phyloP scores from a whole-genome alignment of 2,329 filamentous ascomycete genomes.

The Penicillium corylophilum region DNA sequence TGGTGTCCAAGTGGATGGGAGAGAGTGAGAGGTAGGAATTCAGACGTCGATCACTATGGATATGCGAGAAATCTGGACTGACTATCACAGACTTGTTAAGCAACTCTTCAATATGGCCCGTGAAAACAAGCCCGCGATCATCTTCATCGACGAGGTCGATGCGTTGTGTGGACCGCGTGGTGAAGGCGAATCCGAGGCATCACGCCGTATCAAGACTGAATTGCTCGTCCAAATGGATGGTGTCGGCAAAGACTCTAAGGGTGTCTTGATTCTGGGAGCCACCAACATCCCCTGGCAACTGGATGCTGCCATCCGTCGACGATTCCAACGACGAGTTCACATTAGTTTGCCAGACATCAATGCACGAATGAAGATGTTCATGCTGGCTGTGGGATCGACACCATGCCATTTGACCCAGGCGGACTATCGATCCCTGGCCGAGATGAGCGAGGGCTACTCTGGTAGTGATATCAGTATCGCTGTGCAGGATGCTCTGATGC shows the following conservation, averaged over 20 bases:
- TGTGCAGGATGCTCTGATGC: slow-evolving; percentile 95
- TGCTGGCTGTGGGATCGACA: slow-evolving; percentile 88
- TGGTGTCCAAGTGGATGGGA: slow-evolving; percentile 99
- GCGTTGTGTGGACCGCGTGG: slow-evolving; percentile 88
- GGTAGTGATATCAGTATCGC: slow-evolving; percentile 95
- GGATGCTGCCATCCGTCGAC: slow-evolving; percentile 89
- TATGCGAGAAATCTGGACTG: background rate
- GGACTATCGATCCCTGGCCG: slow-evolving; percentile 77
- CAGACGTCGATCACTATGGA: background rate
- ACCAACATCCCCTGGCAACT: slow-evolving; percentile 99
- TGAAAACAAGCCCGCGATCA: slow-evolving; percentile 96
- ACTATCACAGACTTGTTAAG: slow-evolving; percentile 72
- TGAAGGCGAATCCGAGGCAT: slow-evolving; percentile 97
- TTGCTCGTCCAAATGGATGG: slow-evolving; percentile 99
- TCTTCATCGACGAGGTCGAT: slow-evolving; percentile 98
- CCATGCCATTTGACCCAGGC: slow-evolving; percentile 76
- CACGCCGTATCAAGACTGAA: slow-evolving; percentile 96
- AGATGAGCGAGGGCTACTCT: slow-evolving; percentile 88
- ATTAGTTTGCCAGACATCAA: slow-evolving; percentile 87
- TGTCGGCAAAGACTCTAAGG: slow-evolving; percentile 91
- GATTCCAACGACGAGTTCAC: slow-evolving; percentile 94
- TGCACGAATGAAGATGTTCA: slow-evolving; percentile 92
- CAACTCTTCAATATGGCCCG: slow-evolving; percentile 96
- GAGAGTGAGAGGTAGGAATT: slow-evolving; percentile 84
- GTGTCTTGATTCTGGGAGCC: slow-evolving; percentile 89